Evolutionary conservation across 192 early-diverging fungal genomes (phyloP), one percentile per base, ranked within the genome.

Genomic region (Backusella luteola): DNA sequence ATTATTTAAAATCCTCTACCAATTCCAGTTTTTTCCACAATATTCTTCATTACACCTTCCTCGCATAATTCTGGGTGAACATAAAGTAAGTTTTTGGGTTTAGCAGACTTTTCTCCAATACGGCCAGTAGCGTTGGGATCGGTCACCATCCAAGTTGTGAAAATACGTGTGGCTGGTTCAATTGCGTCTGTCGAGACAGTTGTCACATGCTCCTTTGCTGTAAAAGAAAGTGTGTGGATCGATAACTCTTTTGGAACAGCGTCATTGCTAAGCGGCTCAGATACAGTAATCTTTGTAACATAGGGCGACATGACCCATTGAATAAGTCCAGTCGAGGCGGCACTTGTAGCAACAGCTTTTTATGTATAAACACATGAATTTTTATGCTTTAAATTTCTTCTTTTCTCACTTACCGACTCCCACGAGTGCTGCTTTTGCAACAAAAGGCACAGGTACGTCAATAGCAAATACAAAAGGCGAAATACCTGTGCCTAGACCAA

Each of bases 251-350:
- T 34, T 1, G 78, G 76, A 11, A 75, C 41, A 11, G 75, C 32
- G 8, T 75, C n/a, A 1, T 74, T 21, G 11, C 39, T 32, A 44
- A 23, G 15, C n/a, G 34, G 29, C 2, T 42, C 23, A 14, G 81
- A 38, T 7, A 84, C 81, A 21, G 75, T 83, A 35, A 88, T 84
- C 36, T 85, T 86, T 7, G 85, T 83, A 39, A 89, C 88, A 66
- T 89, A 89, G 0, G 88, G 86, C 23, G 87, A 86, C 68, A 89
- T 79, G 39, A 84, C 84, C 85, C 87, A 89, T 52, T 89, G 87
- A 44, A 89, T 87, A 36, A 88, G 42, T 4, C 81, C 85, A n/a
- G 88, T 89, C 1, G 88, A 89, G 14, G 87, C 80, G 14, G 83
- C 80, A 79, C 88, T 89, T 2, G 88, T 89, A 7, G 79, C 81